Base-by-base conservation (phyloP, 2,329 filamentous ascomycete species). In the Orbilia quercus region DNA sequence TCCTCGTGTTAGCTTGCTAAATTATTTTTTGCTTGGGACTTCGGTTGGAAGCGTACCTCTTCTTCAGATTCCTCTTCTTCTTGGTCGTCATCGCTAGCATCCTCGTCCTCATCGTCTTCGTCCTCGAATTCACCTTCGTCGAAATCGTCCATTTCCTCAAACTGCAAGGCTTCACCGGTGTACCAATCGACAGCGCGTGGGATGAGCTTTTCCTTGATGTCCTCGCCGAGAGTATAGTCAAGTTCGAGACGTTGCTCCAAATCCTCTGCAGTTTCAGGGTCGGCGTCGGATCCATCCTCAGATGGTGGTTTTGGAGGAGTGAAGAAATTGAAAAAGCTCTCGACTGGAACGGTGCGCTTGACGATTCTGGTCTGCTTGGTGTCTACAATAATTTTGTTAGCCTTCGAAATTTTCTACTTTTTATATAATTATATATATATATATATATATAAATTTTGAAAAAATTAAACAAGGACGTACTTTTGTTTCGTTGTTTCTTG, bases 401-500 rank as follows among this genome's bases (percentile, higher is more conserved):
- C 60, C 57, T 25, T n/a, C n/a, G n/a, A n/a, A n/a, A 25, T 45
- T 18, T 54, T 7, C 25, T 20, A 34, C n/a, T n/a, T n/a, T n/a
- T n/a, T n/a, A n/a, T n/a, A n/a, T n/a, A n/a, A n/a, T n/a, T n/a
- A 31, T 5, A 31, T 31, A 31, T 31, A 31, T 31, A 31, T 31
- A 31, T 31, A 31, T 31, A 31, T 31, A 31, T 31, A 31, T 31
- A 9, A 9, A 31, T 4, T 31, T 31, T 31, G 28, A 31, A 9
- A 31, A n/a, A n/a, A n/a, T n/a, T n/a, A n/a, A 9, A 25, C 40
- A 12, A 16, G 20, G 28, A 57, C 88, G 84, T 85, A 99, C 95
- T 98, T 88, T 98, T 99, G 85, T 99, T 99, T 76, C 95, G 88
- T 85, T 99, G 95, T 87, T 99, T 99, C 88, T 99, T 99, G 86